Base-by-base conservation (phyloP, 192 early-diverging fungal species). In the Chytriomyces hyalinus region DNA sequence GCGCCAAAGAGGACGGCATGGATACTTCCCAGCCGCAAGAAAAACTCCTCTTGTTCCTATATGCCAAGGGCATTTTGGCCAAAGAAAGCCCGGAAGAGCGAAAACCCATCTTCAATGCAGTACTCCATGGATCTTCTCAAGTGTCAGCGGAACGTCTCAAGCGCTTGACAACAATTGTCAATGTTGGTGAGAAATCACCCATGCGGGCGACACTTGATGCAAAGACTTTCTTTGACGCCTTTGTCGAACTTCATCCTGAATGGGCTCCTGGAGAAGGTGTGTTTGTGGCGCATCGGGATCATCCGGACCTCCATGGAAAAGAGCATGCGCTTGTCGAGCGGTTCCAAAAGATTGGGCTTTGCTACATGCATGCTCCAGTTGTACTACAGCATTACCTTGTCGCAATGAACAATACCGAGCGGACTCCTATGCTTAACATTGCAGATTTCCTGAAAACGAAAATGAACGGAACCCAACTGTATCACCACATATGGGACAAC, bases 251-350 rank as follows among this genome's bases (percentile, higher is more conserved):
- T 59, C 53, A 59, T 59, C 53, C 53, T 17, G 53, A 59, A 20
- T 59, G 53, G 53, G 3, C 53, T 59, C 15, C 53, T 59, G 20
- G 15, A 59, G 53, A 13, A 17, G 53, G 3, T 59, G 53, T 3
- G 15, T 59, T 59, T 59, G 53, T 59, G 13, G 53, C 53, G 13
- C 53, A 59, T 20, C 53, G 53, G 20, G 53, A 59, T 20, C 53
- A 59, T 20, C 0, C 53, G 1, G 3, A 59, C 3, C 53, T 59
- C 1, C 53, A 3, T 17, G 3, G 53, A 20, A 59, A 59, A 59
- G 53, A 59, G 20, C 53, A 59, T 59, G 53, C 53, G 15, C 53
- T 59, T 13, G 53, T 59, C 13, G 53, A 59, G 53, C 53, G 53
- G 28, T 36, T 36, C 2, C 28, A 36, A 36, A 2, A 59, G 53